Percentiles rank a stretch among this genome's conserved stretches.
Conservation (phyloP, 805 yeast species). For the Yamadazyma ubonensis region DNA sequence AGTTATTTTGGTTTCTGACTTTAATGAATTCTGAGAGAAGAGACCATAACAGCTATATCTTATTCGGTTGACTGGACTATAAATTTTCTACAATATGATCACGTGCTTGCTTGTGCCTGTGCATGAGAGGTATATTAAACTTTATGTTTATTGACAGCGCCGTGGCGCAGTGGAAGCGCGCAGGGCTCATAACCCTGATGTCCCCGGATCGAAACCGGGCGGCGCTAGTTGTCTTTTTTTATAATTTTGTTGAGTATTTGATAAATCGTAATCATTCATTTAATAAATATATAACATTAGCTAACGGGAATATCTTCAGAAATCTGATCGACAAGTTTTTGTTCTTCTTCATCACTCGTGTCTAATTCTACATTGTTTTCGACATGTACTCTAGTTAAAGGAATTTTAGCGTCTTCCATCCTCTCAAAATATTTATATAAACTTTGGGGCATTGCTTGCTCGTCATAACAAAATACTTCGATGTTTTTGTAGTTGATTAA, state of each 20-base stretch:
- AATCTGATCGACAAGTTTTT: conserved; percentile 8
- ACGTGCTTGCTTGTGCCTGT: too few relatives aligned
- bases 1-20: too few relatives aligned
- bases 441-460: conserved; percentile 6
- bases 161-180: conserved; percentile 99
- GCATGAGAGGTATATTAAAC: too few relatives aligned
- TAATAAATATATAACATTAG: not conserved
- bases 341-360: conserved; percentile 1
- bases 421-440: conserved; percentile 19
- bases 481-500: conserved; percentile 31
- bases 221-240: conserved; percentile 56
- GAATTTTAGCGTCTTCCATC: conserved; percentile 1
- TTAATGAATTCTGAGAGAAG: too few relatives aligned
- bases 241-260: not conserved
- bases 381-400: conserved; percentile 1
- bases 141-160: conserved; percentile 57
- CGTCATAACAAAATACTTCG: conserved; percentile 29
- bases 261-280: not conserved
- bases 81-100: too few relatives aligned
- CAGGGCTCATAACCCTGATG: conserved; percentile 99
- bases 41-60: too few relatives aligned
- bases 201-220: conserved; percentile 96
- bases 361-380: conserved; percentile 2
- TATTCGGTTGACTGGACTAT: too few relatives aligned
- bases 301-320: conserved; percentile 4